phyloP scores from a whole-genome alignment of 768 basidiomycete species.

The Lactifluus pinguis region DNA sequence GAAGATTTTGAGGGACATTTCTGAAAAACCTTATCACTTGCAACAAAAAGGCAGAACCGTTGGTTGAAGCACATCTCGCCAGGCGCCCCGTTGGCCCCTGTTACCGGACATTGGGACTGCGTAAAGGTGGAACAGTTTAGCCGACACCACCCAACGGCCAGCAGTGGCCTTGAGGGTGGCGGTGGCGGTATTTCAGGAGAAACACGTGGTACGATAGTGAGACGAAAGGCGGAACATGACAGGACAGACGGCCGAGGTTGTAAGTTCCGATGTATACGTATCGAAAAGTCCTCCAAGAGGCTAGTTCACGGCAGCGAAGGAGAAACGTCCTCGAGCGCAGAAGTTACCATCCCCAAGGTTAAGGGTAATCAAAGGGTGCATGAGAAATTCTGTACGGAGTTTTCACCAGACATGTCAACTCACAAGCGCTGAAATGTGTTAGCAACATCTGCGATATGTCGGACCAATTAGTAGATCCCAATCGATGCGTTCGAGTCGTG shows the following conservation, averaged over 20 bases:
- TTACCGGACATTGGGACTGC: not conserved
- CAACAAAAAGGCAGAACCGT: not conserved
- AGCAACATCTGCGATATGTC: constrained; percentile 4
- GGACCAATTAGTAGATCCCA: not conserved
- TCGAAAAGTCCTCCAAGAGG: constrained; percentile 8
- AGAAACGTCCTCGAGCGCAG: not conserved
- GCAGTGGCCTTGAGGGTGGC: not conserved
- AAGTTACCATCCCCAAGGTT: not conserved
- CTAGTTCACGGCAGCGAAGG: not conserved
- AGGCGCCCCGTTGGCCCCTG: not conserved
- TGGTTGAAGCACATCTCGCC: not conserved
- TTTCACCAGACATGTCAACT: constrained; percentile 1
- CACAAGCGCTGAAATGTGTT: constrained; percentile 3
- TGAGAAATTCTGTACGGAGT: not conserved
- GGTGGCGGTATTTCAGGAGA: not conserved
- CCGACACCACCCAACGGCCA: not conserved
- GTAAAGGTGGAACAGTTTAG: not conserved
- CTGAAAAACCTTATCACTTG: not conserved
- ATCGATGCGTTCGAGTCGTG: not conserved
- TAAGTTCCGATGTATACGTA: not conserved
- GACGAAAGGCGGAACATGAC: not conserved
- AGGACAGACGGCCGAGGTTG: not conserved
- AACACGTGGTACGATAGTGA: not conserved
- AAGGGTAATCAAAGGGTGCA: not conserved
- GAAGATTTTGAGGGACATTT: not conserved